These are phyloP conservation scores for Aspergillaceae sp. DNA, from an alignment of 2,329 filamentous ascomycete species.

Conservation along the genomic window DNA sequence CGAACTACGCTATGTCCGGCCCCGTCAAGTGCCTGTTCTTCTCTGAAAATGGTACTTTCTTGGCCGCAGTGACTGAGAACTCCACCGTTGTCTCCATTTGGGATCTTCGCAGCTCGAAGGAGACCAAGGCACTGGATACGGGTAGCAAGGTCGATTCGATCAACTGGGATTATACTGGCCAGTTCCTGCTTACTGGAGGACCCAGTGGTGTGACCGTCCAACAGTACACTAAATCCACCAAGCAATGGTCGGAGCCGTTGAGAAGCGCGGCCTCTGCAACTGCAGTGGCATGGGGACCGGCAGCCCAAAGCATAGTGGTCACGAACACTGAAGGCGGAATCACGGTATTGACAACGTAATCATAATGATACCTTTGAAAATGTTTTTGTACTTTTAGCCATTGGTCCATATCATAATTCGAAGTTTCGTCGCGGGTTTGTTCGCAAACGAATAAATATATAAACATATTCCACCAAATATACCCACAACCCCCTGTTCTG, in stretches of 20 bases:
- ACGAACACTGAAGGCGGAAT: slow-evolving; percentile 68
- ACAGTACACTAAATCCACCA: slow-evolving; percentile 78
- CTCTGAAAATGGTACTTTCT: slow-evolving; percentile 95
- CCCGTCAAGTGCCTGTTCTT: slow-evolving; percentile 72
- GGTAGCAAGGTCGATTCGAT: slow-evolving; percentile 69
- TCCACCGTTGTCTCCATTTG: slow-evolving; percentile 77
- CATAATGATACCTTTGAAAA: slow-evolving; percentile 28
- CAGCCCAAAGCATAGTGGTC: slow-evolving; percentile 64
- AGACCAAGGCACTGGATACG: slow-evolving; percentile 76
- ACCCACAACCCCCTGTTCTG: no score
- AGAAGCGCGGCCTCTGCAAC: slow-evolving; percentile 65
- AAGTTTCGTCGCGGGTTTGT: not conserved
- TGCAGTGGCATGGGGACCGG: slow-evolving; percentile 67
- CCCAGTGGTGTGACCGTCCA: slow-evolving; percentile 75
- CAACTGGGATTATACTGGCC: slow-evolving; percentile 89
- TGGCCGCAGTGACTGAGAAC: slow-evolving; percentile 71
- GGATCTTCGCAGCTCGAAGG: slow-evolving; percentile 78
- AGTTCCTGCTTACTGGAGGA: slow-evolving; percentile 79
- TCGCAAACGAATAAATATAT: not conserved
- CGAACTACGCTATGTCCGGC: slow-evolving; percentile 57
- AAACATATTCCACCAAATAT: not conserved
- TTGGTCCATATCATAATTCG: slow-evolving; percentile 4
- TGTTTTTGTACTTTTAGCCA: slow-evolving; percentile 16
- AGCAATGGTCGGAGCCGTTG: slow-evolving; percentile 81
- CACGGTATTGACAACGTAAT: slow-evolving; percentile 56